These are phyloP conservation scores for Hericium erinaceus DNA, from an alignment of 768 basidiomycete species.

Conservation along the genomic window DNA sequence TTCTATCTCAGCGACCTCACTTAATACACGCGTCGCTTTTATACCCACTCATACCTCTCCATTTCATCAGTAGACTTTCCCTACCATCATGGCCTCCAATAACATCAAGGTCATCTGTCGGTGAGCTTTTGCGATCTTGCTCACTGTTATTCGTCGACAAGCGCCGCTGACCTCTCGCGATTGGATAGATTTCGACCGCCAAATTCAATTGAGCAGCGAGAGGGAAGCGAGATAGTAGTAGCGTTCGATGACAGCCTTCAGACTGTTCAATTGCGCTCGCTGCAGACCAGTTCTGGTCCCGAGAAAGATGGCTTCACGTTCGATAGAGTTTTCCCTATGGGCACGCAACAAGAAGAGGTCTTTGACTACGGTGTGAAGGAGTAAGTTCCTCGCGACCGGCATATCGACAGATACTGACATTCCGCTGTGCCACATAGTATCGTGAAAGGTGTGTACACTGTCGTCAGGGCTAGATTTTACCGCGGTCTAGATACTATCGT, in stretches of 20 bases:
- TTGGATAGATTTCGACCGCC: constrained; percentile 80
- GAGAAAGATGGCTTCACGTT: constrained; percentile 98
- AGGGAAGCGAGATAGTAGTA: constrained; percentile 86
- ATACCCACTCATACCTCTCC: constrained; percentile 5
- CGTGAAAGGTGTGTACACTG: constrained; percentile 59
- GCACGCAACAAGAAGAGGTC: constrained; percentile 83
- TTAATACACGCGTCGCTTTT: not conserved
- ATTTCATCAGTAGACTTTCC: constrained; percentile 18
- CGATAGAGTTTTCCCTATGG: constrained; percentile 92
- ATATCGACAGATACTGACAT: not conserved
- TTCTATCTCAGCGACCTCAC: not conserved
- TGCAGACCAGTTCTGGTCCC: constrained; percentile 63
- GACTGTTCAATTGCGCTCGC: constrained; percentile 71
- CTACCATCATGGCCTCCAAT: constrained; percentile 62
- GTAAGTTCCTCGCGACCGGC: constrained; percentile 36
- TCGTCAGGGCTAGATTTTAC: not conserved
- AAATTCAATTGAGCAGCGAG: constrained; percentile 82
- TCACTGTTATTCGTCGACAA: constrained; percentile 1
- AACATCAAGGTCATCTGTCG: constrained; percentile 99
- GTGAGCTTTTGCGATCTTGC: constrained; percentile 38
- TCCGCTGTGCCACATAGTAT: constrained; percentile 39
- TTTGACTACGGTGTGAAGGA: constrained; percentile 99
- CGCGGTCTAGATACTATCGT: constrained; percentile 3
- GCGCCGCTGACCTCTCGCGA: not conserved
- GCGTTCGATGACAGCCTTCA: constrained; percentile 81